Base-by-base conservation (phyloP, 805 yeast species). In the Yarrowia sp. region DNA sequence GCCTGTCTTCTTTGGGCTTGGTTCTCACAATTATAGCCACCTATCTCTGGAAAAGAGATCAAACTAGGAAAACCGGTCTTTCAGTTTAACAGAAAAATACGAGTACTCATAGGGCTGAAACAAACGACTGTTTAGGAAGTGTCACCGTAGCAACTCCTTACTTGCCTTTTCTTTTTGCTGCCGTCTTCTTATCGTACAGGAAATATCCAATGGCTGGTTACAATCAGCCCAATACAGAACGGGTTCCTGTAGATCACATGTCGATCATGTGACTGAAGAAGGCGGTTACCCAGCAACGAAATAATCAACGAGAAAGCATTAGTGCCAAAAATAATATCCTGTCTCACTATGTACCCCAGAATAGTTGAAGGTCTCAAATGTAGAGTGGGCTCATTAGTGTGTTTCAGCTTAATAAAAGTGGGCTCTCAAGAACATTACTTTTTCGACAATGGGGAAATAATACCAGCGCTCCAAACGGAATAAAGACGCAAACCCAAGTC, bases 191-290 rank as follows among this genome's bases (percentile, higher is more conserved):
- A 46, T 46, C 50, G 50, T 24, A 15, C 52, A 24, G 30, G 10
- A 44, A 44, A 14, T 19, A 12, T 36, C 38, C 33, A 24, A 10
- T 34, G 58, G 43, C 58, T 52, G 58, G 43, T 5, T 8, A 6
- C 34, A 36, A 30, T 36, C 58, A 14, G n/a, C 43, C 58, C 58
- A 52, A 36, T 10, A 9, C 5, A 52, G 43, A 14, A 38, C 58
- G 58, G 58, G 58, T 52, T 52, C 58, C 58, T 52, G 58, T 52
- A 52, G 58, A 52, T 52, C 58, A n/a, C 20, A 5, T 19, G 58
- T 19, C 9, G 33, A 52, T 52, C 58, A 19, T 34, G 34, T 47
- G 34, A 47, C 49, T 20, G 49, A 20, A 9, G 17, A 34, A n/a
- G n/a, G n/a, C n/a, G 33, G 52, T 15, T 15, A 30, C 52, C 36